A percentile compares a stretch with the other conserved stretches of the same genome.
Conservation (phyloP, 2,329 filamentous ascomycete species). For the Thelonectria blattea region DNA sequence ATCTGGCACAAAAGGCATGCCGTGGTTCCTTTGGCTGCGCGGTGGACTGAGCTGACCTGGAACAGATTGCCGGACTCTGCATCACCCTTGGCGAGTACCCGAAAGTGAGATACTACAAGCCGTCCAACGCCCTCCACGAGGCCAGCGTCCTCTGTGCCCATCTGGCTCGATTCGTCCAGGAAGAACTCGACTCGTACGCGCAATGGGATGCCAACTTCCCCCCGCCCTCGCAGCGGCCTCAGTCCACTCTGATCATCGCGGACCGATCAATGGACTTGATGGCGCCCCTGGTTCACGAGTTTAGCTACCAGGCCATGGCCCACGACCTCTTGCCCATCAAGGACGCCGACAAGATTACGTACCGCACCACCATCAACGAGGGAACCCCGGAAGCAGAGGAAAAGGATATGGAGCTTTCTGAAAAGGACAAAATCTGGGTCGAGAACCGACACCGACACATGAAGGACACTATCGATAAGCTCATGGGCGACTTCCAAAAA, state of each 20-base stretch:
- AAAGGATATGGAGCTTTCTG: constrained; percentile 89
- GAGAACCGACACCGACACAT: constrained; percentile 95
- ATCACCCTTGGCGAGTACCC: constrained; percentile 94
- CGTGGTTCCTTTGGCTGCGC: background rate
- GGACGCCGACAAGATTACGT: constrained; percentile 87
- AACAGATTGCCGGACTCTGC: constrained; percentile 67
- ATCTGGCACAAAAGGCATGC: constrained; percentile 82
- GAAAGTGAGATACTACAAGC: constrained; percentile 88
- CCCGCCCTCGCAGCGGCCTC: constrained; percentile 76
- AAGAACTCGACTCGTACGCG: constrained; percentile 88
- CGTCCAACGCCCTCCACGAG: constrained; percentile 77
- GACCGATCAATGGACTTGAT: constrained; percentile 93
- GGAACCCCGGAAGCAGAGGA: constrained; percentile 73
- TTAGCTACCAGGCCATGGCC: constrained; percentile 98
- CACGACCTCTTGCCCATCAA: constrained; percentile 89
- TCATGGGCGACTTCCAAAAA: constrained; percentile 90
- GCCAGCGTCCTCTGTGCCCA: constrained; percentile 87
- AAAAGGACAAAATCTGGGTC: constrained; percentile 94
- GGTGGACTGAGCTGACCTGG: constrained; percentile 7
- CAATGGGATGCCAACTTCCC: constrained; percentile 86
- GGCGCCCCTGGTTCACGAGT: constrained; percentile 90
- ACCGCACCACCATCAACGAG: constrained; percentile 79
- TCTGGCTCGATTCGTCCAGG: constrained; percentile 87
- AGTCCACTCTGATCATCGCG: constrained; percentile 83
- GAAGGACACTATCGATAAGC: constrained; percentile 95